phyloP scores from a whole-genome alignment of 805 yeast genomes.

The Sungouiozyma intestinalis region DNA sequence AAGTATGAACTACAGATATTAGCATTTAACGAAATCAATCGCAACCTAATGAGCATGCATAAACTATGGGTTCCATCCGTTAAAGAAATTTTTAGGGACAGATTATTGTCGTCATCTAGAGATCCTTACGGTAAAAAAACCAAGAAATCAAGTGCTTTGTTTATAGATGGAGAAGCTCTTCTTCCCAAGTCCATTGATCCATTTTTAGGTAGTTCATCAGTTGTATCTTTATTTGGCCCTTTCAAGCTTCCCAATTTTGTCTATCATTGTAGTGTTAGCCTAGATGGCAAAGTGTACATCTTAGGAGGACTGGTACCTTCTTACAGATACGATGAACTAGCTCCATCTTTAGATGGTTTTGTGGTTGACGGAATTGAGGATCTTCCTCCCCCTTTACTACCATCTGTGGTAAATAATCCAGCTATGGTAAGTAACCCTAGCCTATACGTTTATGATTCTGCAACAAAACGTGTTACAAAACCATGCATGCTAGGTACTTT shows the following conservation, averaged over 20 bases:
- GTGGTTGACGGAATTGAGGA: slow-evolving; percentile 30
- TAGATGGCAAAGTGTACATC: slow-evolving; percentile 29
- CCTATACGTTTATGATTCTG: slow-evolving; percentile 30
- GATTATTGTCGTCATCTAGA: slow-evolving; percentile 1
- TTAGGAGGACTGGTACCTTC: slow-evolving; percentile 38
- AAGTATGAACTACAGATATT: slow-evolving; percentile 14
- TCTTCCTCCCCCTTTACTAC: slow-evolving; percentile 38
- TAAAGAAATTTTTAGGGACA: slow-evolving; percentile 6
- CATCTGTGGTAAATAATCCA: slow-evolving; percentile 34
- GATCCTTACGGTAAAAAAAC: neutral
- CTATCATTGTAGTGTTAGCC: slow-evolving; percentile 34
- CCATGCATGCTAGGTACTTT: slow-evolving; percentile 30
- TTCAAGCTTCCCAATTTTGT: slow-evolving; percentile 32
- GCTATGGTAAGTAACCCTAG: slow-evolving; percentile 30
- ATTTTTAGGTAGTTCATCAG: slow-evolving; percentile 15
- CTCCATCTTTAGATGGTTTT: slow-evolving; percentile 28
- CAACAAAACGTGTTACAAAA: slow-evolving; percentile 31
- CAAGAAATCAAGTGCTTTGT: slow-evolving; percentile 6
- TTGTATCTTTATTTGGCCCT: slow-evolving; percentile 28
- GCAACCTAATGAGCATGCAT: slow-evolving; percentile 10
- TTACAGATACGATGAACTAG: slow-evolving; percentile 17
- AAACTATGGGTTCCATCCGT: slow-evolving; percentile 22
- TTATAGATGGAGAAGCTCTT: slow-evolving; percentile 10
- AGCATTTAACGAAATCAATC: slow-evolving; percentile 10
- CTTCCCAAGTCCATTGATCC: slow-evolving; percentile 12